Evolutionary conservation across 768 basidiomycete species (phyloP).

Genomic region (Austroboletus eburneus): DNA sequence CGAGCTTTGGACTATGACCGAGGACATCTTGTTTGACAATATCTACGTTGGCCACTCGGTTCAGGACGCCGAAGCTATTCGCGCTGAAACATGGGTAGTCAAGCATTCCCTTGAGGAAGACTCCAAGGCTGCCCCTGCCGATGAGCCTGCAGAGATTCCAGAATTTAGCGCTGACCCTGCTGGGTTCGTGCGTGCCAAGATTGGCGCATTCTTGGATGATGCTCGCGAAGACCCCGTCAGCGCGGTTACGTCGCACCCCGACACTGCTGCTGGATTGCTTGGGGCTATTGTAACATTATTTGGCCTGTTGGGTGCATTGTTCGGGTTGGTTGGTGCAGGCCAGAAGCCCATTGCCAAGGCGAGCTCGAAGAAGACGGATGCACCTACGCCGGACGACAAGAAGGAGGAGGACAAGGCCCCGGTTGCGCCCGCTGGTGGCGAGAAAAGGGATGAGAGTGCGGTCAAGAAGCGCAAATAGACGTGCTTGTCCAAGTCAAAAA

Average conservation of each 20-base stretch:
- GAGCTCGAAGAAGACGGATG: slow-evolving; percentile 69
- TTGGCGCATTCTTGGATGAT: slow-evolving; percentile 74
- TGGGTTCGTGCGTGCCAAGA: slow-evolving; percentile 73
- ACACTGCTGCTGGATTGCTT: slow-evolving; percentile 75
- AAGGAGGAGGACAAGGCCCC: slow-evolving; percentile 59
- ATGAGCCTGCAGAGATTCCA: slow-evolving; percentile 40
- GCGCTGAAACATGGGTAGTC: slow-evolving; percentile 84
- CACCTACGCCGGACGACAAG: slow-evolving; percentile 60
- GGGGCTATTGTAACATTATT: slow-evolving; percentile 76
- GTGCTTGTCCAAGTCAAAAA: slow-evolving; percentile 3
- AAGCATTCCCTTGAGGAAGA: slow-evolving; percentile 82
- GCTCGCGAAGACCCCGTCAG: slow-evolving; percentile 70
- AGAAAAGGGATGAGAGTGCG: slow-evolving; percentile 64
- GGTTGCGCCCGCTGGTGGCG: slow-evolving; percentile 67
- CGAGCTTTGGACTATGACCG: slow-evolving; percentile 99
- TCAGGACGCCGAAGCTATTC: slow-evolving; percentile 79
- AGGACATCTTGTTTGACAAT: slow-evolving; percentile 90
- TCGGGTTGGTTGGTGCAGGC: slow-evolving; percentile 72
- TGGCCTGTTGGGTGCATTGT: slow-evolving; percentile 76
- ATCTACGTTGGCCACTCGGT: slow-evolving; percentile 91
- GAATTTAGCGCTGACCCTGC: slow-evolving; percentile 72
- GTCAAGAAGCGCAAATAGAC: slow-evolving; percentile 74
- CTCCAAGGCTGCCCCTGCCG: slow-evolving; percentile 39
- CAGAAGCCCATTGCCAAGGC: slow-evolving; percentile 72
- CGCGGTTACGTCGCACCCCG: slow-evolving; percentile 86